Percentiles rank a stretch among this genome's conserved stretches.
Conservation (phyloP, 2,329 filamentous ascomycete genomes). For the Aspergillus sp. region DNA sequence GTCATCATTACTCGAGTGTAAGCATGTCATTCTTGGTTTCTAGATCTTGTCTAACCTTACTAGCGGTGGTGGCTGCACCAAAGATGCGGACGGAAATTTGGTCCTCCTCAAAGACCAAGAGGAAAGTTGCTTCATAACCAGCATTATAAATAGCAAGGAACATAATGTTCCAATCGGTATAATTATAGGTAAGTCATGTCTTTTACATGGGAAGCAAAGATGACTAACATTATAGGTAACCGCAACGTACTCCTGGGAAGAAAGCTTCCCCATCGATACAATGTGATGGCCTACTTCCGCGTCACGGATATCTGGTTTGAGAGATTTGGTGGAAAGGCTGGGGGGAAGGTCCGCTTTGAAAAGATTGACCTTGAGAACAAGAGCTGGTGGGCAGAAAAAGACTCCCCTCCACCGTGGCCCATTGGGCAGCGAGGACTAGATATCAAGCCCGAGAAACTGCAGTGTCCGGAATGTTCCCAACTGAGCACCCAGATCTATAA, state of each 20-base stretch:
- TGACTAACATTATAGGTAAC: conserved; percentile 40
- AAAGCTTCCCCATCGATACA: conserved; percentile 53
- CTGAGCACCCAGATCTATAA: conserved; percentile 31
- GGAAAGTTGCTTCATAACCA: conserved; percentile 29
- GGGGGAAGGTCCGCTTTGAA: conserved; percentile 58
- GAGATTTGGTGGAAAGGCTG: conserved; percentile 34
- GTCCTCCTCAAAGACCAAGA: conserved; percentile 43
- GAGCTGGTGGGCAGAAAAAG: conserved; percentile 54
- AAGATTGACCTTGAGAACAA: conserved; percentile 47
- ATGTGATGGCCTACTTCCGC: conserved; percentile 62
- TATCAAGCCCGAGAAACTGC: conserved; percentile 10
- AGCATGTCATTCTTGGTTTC: conserved; percentile 18
- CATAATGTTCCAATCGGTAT: conserved; percentile 48
- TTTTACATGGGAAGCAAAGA: not conserved
- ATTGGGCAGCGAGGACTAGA: conserved; percentile 26
- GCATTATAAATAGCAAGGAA: conserved; percentile 43
- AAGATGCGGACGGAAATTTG: conserved; percentile 43
- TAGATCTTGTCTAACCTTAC: conserved; percentile 10
- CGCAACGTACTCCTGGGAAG: conserved; percentile 45
- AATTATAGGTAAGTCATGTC: conserved; percentile 43
- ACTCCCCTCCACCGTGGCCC: conserved; percentile 17
- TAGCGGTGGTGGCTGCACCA: conserved; percentile 50
- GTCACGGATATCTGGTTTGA: conserved; percentile 65
- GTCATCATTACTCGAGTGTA: conserved; percentile 59
- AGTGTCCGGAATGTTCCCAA: conserved; percentile 38